Percentiles rank a stretch among this genome's conserved stretches.
These are phyloP conservation scores for Millerozyma miso DNA, from an alignment of 805 yeast genomes.

Conservation along the genomic window DNA sequence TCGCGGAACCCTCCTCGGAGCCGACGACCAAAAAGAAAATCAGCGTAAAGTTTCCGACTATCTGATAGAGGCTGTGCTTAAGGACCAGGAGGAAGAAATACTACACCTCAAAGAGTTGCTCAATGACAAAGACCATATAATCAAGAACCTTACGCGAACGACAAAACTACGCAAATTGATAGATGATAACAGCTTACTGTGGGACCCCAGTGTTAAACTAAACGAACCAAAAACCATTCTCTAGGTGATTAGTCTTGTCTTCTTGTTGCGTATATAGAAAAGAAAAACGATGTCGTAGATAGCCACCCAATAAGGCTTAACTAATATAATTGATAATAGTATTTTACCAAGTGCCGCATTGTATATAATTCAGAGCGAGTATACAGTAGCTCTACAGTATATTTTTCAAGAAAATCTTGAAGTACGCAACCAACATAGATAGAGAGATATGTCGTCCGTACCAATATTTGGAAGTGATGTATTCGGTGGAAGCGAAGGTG, in stretches of 20 bases:
- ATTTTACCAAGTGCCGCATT: too few species aligned
- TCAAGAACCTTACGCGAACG: constrained; percentile 66
- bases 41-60: constrained; percentile 1
- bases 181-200: constrained; percentile 12
- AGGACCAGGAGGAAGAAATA: constrained; percentile 67
- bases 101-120: constrained; percentile 56
- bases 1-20: neutral
- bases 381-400: too few species aligned
- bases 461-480: neutral
- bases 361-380: too few species aligned
- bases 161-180: constrained; percentile 51
- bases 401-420: too few species aligned
- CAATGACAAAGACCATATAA: constrained; percentile 73
- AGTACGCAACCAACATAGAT: neutral
- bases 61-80: constrained; percentile 33
- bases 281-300: too few species aligned
- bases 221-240: neutral
- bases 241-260: too few species aligned
- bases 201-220: neutral
- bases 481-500: neutral
- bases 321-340: neutral
- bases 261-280: too few species aligned
- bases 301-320: too few species aligned
- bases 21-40: neutral
- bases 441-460: neutral